Evolutionary conservation across 371 early-diverging fungal genomes (phyloP).

Genomic region (Nematocida parisii): DNA sequence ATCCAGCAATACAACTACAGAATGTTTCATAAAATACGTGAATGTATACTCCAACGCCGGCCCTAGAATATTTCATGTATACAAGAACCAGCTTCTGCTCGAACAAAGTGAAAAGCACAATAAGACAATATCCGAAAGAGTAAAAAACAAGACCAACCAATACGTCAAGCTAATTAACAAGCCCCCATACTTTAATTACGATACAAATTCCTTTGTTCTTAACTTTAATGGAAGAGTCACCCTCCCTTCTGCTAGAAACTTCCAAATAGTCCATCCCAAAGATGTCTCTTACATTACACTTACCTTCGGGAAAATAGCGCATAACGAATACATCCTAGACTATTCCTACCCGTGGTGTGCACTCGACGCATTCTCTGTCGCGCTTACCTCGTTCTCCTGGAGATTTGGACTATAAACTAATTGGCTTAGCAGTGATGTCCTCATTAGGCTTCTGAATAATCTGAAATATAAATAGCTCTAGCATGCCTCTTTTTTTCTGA

Average conservation of each 20-base stretch:
- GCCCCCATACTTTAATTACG: conserved; percentile 73
- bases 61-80: conserved; percentile 39
- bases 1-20: no score
- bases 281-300: conserved; percentile 76
- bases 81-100: conserved; percentile 8
- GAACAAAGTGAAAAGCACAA: background rate
- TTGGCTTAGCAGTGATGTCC: background rate
- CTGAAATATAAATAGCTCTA: no score
- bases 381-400: conserved; percentile 75
- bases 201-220: conserved; percentile 83
- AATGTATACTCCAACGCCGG: conserved; percentile 38
- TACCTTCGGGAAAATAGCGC: conserved; percentile 82
- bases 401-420: conserved; percentile 47
- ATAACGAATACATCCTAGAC: conserved; percentile 82
- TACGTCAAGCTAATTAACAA: conserved; percentile 64
- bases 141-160: conserved; percentile 38
- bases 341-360: conserved; percentile 85
- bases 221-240: conserved; percentile 88
- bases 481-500: no score
- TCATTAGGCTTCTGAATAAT: background rate
- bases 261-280: conserved; percentile 77
- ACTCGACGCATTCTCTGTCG: conserved; percentile 85
- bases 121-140: conserved; percentile 10
- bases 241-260: conserved; percentile 87
- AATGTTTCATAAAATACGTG: conserved; percentile 42